Percentiles rank a stretch among this genome's conserved stretches.
phyloP scores from a whole-genome alignment of 805 yeast genomes.

The Wickerhamiella kurtzmanii region DNA sequence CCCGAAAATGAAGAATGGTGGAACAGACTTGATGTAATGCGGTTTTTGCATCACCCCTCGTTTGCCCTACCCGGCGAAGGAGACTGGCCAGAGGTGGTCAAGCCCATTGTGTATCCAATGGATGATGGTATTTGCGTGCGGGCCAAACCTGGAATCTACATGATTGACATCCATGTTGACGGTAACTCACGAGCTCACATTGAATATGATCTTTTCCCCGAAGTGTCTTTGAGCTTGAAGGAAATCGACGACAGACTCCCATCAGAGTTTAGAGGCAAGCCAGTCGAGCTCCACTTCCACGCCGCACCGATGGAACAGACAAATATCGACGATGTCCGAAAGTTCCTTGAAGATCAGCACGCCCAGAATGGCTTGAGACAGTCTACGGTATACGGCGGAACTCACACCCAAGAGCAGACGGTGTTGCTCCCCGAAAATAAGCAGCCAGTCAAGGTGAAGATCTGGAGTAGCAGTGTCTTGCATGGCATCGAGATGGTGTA shows the following conservation, averaged over 20 bases:
- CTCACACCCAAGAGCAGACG: constrained; percentile 13
- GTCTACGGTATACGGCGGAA: constrained; percentile 12
- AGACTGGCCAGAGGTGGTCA: constrained; percentile 31
- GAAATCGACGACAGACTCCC: constrained; percentile 32
- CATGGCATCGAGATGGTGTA: constrained; percentile 59
- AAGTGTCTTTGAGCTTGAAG: constrained; percentile 36
- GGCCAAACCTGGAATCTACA: constrained; percentile 55
- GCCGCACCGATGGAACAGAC: constrained; percentile 34
- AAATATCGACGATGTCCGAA: constrained; percentile 39
- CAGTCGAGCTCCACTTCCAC: constrained; percentile 27
- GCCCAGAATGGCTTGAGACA: constrained; percentile 4
- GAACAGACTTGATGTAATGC: constrained; percentile 66
- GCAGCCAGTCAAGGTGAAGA: constrained; percentile 33
- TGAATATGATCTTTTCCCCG: constrained; percentile 55
- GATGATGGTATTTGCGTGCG: constrained; percentile 36
- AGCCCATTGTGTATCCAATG: constrained; percentile 36
- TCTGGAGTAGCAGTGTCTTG: constrained; percentile 62
- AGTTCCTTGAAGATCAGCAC: constrained; percentile 6
- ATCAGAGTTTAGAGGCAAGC: constrained; percentile 23
- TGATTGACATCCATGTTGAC: constrained; percentile 56
- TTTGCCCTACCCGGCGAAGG: constrained; percentile 46
- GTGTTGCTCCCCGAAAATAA: constrained; percentile 12
- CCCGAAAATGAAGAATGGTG: constrained; percentile 67
- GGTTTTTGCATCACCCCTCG: constrained; percentile 71
- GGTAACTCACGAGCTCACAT: constrained; percentile 41